Evolutionary conservation across 2,329 filamentous ascomycete genomes (phyloP).

Genomic region (Fusarium xyrophilum): DNA sequence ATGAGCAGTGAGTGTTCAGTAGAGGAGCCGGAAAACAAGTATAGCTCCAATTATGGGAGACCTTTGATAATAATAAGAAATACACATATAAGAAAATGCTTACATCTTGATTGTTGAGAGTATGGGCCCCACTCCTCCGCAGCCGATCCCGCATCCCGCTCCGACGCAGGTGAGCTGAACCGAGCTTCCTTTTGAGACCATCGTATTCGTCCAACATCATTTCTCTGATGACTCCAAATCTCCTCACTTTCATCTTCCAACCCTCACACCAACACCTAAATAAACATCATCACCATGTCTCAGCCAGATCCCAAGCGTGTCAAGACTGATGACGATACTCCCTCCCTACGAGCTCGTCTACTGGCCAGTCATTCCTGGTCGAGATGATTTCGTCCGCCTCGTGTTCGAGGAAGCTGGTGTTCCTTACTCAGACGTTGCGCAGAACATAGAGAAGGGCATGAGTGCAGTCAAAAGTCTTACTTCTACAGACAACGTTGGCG

Average conservation of each 20-base stretch:
- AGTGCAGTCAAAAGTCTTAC: conserved; percentile 57
- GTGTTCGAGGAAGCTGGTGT: conserved; percentile 72
- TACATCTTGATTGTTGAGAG: neutral
- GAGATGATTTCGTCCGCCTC: conserved; percentile 76
- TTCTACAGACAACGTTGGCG: conserved; percentile 53
- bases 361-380: conserved; percentile 74
- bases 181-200: neutral
- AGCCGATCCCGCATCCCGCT: conserved; percentile 1
- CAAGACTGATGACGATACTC: conserved; percentile 51
- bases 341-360: conserved; percentile 71
- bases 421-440: conserved; percentile 65
- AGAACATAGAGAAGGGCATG: conserved; percentile 56
- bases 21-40: neutral
- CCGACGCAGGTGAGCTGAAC: conserved; percentile 1
- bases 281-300: conserved; percentile 24
- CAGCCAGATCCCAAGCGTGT: conserved; percentile 40
- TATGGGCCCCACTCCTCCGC: conserved; percentile 12
- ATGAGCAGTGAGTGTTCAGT: neutral
- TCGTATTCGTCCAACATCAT: neutral
- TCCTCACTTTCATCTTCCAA: neutral
- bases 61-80: neutral
- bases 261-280: neutral
- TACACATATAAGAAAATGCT: neutral
- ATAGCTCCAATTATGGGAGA: neutral
- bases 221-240: rapidly evolving